These are phyloP conservation scores for Mycena amicta DNA, from an alignment of 768 basidiomycete species.

Conservation along the genomic window DNA sequence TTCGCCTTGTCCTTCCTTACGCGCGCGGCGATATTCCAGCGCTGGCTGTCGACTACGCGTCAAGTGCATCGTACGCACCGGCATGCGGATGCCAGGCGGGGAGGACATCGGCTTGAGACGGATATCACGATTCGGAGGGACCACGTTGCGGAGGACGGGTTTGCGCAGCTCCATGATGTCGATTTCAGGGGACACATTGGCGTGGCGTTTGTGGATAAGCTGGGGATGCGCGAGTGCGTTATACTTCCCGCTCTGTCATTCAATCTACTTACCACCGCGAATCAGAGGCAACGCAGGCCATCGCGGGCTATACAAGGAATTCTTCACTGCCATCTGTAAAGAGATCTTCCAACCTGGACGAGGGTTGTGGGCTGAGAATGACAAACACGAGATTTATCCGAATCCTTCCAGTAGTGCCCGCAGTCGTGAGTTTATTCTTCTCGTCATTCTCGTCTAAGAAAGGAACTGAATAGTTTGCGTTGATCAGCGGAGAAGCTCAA, in stretches of 20 bases:
- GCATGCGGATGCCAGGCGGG: no score
- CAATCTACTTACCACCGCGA: conserved; percentile 5
- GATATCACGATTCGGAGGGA: conserved; percentile 64
- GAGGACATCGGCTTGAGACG: no score
- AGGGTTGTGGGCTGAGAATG: conserved; percentile 88
- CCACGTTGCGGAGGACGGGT: conserved; percentile 87
- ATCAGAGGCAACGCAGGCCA: conserved; percentile 87
- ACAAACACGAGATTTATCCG: conserved; percentile 91
- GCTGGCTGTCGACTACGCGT: conserved; percentile 46
- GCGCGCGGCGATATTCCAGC: conserved; percentile 83
- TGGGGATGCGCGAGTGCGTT: conserved; percentile 78
- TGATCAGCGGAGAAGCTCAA: conserved; percentile 73
- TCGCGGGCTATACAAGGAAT: conserved; percentile 96
- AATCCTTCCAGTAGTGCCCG: conserved; percentile 90
- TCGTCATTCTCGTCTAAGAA: not conserved
- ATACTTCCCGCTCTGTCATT: not conserved
- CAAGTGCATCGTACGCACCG: not conserved
- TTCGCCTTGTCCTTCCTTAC: conserved; percentile 92
- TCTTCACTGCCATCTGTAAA: conserved; percentile 87
- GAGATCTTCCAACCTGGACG: conserved; percentile 94
- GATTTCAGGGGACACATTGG: conserved; percentile 78
- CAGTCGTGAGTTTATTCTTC: conserved; percentile 56
- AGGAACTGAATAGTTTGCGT: not conserved
- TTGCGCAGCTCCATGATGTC: conserved; percentile 74
- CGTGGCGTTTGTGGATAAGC: conserved; percentile 92